Evolutionary conservation across 768 basidiomycete species (phyloP).

Genomic region (Agaricus sinodeliciosus): DNA sequence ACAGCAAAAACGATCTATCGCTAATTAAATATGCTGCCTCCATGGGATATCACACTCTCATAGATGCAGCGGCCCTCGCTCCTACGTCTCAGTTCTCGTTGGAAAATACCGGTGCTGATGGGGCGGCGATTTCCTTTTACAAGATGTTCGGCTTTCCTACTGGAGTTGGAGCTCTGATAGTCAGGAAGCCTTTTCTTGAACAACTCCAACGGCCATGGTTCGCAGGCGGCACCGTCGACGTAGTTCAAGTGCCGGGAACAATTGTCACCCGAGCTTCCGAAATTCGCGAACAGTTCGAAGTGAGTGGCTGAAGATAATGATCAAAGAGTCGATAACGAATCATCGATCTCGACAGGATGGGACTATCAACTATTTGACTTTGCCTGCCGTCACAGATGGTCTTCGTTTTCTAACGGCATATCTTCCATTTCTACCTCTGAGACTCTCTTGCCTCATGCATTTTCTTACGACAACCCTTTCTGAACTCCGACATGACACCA

Average conservation of each 20-base stretch:
- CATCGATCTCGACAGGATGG: slow-evolving; percentile 51
- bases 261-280: slow-evolving; percentile 55
- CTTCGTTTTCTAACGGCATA: slow-evolving; percentile 73
- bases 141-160: slow-evolving; percentile 91
- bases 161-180: slow-evolving; percentile 73
- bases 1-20: slow-evolving; percentile 62
- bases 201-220: slow-evolving; percentile 74
- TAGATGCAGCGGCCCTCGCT: slow-evolving; percentile 79
- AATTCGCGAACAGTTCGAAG: slow-evolving; percentile 75
- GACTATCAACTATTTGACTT: slow-evolving; percentile 73
- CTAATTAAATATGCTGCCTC: slow-evolving; percentile 57
- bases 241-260: slow-evolving; percentile 76
- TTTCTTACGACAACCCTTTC: slow-evolving; percentile 52
- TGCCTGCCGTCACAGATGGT: slow-evolving; percentile 76
- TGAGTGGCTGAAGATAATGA: slow-evolving; percentile 21
- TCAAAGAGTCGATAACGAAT: slow-evolving; percentile 1
- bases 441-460: slow-evolving; percentile 63
- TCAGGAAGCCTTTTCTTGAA: slow-evolving; percentile 60
- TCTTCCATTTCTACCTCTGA: slow-evolving; percentile 71
- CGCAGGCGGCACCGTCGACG: slow-evolving; percentile 74
- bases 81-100: slow-evolving; percentile 67
- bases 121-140: slow-evolving; percentile 80
- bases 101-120: slow-evolving; percentile 63
- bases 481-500: slow-evolving; percentile 53
- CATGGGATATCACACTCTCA: slow-evolving; percentile 66